Base-by-base conservation (phyloP, 176 grass and related monocot genomes). In the Elymus sibiricus region DNA sequence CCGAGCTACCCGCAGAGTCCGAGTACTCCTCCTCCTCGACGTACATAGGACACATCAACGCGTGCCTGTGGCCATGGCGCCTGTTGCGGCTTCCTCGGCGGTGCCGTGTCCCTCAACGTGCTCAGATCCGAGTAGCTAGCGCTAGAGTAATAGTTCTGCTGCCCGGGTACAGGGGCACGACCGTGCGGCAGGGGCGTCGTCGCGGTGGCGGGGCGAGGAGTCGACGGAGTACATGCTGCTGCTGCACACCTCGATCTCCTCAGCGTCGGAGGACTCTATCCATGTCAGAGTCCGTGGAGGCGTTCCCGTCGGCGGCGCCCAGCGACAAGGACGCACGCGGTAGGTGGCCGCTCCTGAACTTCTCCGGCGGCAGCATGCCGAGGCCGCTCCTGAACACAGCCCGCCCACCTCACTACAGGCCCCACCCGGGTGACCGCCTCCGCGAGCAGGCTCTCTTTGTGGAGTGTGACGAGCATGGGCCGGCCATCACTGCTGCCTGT, bases 91-190 rank as follows among this genome's bases (percentile, higher is more conserved):
- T 90, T 88, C 83, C 83, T 91, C 12, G 89, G 91, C 56, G 84
- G 79, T 38, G 87, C 47, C 1, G 96, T 92, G 79, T 98, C 96
- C 77, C 88, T 85, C 1, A 93, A 98, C 9, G 96, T 95, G 75
- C 93, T 98, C 19, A 98, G 64, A 81, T 95, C 96, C 19, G 93
- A 95, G 82, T 92, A 94, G 2, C 95, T 91, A 43, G 95, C 96
- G 59, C 90, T 94, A 14, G 96, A 98, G 84, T 95, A 98, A 39
- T 95, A 94, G 24, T 55, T 65, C 55, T 90, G 90, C 24, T 63
- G 90, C 24, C 55, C 86, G n/a, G 86, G 64, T 89, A 85, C 38
- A 79, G 76, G 60, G 82, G 79, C 63, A 64, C 56, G 25, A 75
- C 84, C 29, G 78, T 60, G 79, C 82, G 85, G 53, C n/a, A 4